These are phyloP conservation scores for Naganishia randhawae DNA, from an alignment of 768 basidiomycete genomes.

Conservation along the genomic window DNA sequence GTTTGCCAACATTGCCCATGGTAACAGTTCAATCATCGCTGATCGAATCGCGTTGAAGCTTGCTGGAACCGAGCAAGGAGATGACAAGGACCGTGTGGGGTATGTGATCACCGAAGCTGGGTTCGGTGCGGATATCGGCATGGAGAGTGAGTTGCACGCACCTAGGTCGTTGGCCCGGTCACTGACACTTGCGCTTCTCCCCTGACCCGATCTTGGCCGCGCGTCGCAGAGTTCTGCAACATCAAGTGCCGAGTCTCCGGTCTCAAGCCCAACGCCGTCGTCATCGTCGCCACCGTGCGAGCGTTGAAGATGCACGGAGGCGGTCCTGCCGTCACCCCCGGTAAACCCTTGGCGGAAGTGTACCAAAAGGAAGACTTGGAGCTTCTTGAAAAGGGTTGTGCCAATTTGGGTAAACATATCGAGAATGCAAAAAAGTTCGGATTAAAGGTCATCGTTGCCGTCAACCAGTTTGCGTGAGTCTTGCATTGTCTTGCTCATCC, in stretches of 20 bases:
- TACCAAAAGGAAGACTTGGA: slow-evolving; percentile 91
- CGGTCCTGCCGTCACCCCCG: slow-evolving; percentile 91
- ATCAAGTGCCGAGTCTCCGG: slow-evolving; percentile 96
- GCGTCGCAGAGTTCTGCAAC: slow-evolving; percentile 85
- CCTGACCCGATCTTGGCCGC: neutral
- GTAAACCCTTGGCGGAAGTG: slow-evolving; percentile 85
- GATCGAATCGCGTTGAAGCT: slow-evolving; percentile 95
- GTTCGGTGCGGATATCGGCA: slow-evolving; percentile 94
- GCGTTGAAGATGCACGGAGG: slow-evolving; percentile 98
- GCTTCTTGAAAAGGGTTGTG: slow-evolving; percentile 82
- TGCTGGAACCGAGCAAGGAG: slow-evolving; percentile 89
- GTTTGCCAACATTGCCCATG: slow-evolving; percentile 96
- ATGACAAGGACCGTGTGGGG: slow-evolving; percentile 71
- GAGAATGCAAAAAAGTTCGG: slow-evolving; percentile 93
- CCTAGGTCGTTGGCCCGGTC: too few relatives aligned
- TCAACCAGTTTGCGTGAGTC: slow-evolving; percentile 90
- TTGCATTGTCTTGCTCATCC: neutral
- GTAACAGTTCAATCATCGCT: slow-evolving; percentile 97
- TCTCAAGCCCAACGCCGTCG: slow-evolving; percentile 83
- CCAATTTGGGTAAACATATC: slow-evolving; percentile 89
- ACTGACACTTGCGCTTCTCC: too few relatives aligned
- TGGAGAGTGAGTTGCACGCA: slow-evolving; percentile 45
- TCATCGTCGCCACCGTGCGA: slow-evolving; percentile 95
- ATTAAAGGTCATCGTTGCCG: slow-evolving; percentile 88
- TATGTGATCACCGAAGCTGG: slow-evolving; percentile 98